Evolutionary conservation across 768 basidiomycete species (phyloP).

Genomic region (Sporobolomyces pararoseus): DNA sequence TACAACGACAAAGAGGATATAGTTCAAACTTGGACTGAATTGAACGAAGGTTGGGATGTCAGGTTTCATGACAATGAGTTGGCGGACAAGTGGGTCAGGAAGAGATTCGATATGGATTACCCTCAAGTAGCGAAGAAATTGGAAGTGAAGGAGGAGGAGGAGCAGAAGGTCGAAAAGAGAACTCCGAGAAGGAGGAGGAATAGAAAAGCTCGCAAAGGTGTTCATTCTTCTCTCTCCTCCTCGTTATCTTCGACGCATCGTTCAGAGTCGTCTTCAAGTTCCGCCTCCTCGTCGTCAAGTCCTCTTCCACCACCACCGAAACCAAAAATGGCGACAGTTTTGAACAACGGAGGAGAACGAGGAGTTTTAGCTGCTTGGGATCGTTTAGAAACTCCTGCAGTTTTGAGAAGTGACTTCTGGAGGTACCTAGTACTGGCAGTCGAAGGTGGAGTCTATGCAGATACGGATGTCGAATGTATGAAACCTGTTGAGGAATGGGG

Average conservation of each 20-base stretch:
- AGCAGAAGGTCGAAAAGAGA: not conserved
- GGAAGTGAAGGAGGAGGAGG: not conserved
- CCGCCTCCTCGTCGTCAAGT: not conserved
- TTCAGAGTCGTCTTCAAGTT: not conserved
- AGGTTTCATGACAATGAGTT: constrained; percentile 24
- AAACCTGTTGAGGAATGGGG: constrained; percentile 49
- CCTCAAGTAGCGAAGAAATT: too few relatives aligned
- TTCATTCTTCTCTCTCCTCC: not conserved
- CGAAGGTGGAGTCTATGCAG: constrained; percentile 43
- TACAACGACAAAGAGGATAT: not conserved
- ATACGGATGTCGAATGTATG: constrained; percentile 50
- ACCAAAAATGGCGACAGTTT: not conserved
- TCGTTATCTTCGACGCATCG: not conserved
- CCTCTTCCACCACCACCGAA: not conserved
- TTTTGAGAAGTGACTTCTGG: constrained; percentile 43
- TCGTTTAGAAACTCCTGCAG: constrained; percentile 23
- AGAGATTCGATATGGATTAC: constrained; percentile 17
- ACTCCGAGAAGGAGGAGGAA: not conserved
- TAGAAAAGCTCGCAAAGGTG: not conserved
- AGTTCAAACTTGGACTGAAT: constrained; percentile 5
- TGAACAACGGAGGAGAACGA: not conserved
- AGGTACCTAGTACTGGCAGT: constrained; percentile 41
- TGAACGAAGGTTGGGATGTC: constrained; percentile 20
- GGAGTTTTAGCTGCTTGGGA: constrained; percentile 38
- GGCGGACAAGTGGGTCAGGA: constrained; percentile 32